Conservation (phyloP, 306 rosid genomes). For the Biancaea sappan region DNA sequence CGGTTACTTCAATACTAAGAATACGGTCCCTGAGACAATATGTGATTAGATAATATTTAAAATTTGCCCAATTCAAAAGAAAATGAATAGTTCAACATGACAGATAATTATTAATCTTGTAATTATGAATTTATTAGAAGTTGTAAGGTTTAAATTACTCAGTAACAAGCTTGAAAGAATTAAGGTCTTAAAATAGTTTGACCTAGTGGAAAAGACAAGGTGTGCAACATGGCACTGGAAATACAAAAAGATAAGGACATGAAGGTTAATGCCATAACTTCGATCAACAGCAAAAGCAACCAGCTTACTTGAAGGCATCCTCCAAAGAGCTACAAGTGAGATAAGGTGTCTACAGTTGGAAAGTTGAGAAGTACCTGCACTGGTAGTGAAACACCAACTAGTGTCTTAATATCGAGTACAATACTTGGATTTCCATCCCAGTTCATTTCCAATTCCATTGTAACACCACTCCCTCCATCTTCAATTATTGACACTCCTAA, state of each 20-base stretch:
- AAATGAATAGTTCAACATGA: not conserved
- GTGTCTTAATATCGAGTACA: constrained; percentile 81
- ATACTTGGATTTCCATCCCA: constrained; percentile 99
- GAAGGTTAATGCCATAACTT: not conserved
- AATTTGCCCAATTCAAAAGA: not conserved
- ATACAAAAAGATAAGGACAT: not conserved
- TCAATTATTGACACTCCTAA: constrained; percentile 84
- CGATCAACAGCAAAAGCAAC: not conserved
- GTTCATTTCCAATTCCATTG: constrained; percentile 93
- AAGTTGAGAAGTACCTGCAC: constrained; percentile 68
- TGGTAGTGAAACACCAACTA: constrained; percentile 76
- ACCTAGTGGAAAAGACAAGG: constrained; percentile 13
- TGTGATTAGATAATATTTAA: not conserved
- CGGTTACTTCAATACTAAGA: not conserved
- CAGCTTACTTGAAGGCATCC: not conserved
- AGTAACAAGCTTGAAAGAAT: not conserved
- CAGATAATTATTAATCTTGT: not conserved
- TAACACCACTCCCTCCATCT: constrained; percentile 66
- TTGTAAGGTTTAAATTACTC: not conserved
- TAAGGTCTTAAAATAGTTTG: constrained; percentile 12
- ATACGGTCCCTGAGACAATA: not conserved
- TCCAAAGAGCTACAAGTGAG: constrained; percentile 18
- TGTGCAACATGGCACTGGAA: constrained; percentile 12
- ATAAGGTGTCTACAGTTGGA: constrained; percentile 13
- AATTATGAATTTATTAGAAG: not conserved